Percentiles rank a stretch among this genome's conserved stretches.
Conservation (phyloP, 1,284 basidiomycete species). For the Caloboletus firmus region DNA sequence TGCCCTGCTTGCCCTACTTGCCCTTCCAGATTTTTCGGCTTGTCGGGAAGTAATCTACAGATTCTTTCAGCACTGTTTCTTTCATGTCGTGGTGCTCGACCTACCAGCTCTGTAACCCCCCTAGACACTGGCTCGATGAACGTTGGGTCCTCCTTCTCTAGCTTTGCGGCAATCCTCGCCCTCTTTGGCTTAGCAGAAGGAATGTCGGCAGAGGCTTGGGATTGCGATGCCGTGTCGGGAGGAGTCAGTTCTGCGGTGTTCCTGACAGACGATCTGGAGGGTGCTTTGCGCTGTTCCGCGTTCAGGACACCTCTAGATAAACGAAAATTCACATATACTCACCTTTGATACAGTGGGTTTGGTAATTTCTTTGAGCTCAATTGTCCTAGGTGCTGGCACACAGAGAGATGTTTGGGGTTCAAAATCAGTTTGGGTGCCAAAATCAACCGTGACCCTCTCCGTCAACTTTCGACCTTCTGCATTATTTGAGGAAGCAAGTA, state of each 20-base stretch:
- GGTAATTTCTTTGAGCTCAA: constrained; percentile 20
- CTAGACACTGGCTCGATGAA: constrained; percentile 7
- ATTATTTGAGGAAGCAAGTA: not conserved
- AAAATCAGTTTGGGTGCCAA: constrained; percentile 30
- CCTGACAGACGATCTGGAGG: constrained; percentile 19
- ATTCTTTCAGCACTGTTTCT: constrained; percentile 7
- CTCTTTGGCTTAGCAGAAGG: constrained; percentile 33
- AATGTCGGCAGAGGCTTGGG: constrained; percentile 21
- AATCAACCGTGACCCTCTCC: constrained; percentile 22
- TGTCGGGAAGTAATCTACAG: constrained; percentile 15
- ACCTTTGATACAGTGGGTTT: constrained; percentile 24
- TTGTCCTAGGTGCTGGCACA: constrained; percentile 9
- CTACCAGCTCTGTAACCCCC: constrained; percentile 15
- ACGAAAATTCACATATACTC: not conserved
- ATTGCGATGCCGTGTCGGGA: constrained; percentile 10
- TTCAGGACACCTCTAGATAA: constrained; percentile 2
- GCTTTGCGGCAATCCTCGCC: constrained; percentile 26
- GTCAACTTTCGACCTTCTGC: not conserved
- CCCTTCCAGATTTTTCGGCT: constrained; percentile 15
- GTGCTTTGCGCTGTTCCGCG: constrained; percentile 30
- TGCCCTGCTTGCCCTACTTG: constrained; percentile 14
- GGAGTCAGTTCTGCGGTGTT: constrained; percentile 20
- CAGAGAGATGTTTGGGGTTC: constrained; percentile 12
- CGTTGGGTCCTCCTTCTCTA: constrained; percentile 30
- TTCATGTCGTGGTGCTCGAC: constrained; percentile 6